Conservation (phyloP, 768 basidiomycete genomes). For the Hemileccinum rubropunctum region DNA sequence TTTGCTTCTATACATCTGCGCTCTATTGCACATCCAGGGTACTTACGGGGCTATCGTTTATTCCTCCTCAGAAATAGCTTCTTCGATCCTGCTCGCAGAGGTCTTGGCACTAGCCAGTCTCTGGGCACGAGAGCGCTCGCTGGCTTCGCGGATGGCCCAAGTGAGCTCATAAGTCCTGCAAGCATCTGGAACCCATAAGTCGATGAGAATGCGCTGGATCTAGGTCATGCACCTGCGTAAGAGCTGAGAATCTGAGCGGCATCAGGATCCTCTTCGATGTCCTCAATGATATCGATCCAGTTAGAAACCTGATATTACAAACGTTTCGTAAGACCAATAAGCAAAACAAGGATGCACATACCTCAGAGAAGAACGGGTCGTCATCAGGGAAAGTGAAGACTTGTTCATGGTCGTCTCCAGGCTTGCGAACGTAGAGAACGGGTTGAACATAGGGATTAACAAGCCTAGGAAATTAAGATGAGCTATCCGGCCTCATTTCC, state of each 20-base stretch:
- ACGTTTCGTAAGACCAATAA: background rate
- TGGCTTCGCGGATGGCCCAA: conserved; percentile 87
- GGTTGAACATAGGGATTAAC: conserved; percentile 95
- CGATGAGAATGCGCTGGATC: background rate
- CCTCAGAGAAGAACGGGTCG: conserved; percentile 93
- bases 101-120: conserved; percentile 39
- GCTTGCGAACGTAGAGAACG: conserved; percentile 79
- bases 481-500: conserved; percentile 7
- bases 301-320: conserved; percentile 55
- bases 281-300: conserved; percentile 86
- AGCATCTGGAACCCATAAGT: conserved; percentile 52
- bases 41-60: conserved; percentile 4
- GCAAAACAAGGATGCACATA: conserved; percentile 18
- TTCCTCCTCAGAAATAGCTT: conserved; percentile 27
- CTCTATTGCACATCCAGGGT: conserved; percentile 1
- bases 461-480: conserved; percentile 46
- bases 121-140: conserved; percentile 58
- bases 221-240: conserved; percentile 65
- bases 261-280: conserved; percentile 84
- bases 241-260: conserved; percentile 75
- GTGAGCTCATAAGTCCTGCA: conserved; percentile 88
- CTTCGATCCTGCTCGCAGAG: conserved; percentile 25
- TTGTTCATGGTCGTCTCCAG: conserved; percentile 77
- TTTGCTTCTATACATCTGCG: background rate
- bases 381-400: conserved; percentile 71